Evolutionary conservation across 148 eudicot species (phyloP), one percentile per base, ranked within the genome.

Genomic region (Fagopyrum homotropicum): DNA sequence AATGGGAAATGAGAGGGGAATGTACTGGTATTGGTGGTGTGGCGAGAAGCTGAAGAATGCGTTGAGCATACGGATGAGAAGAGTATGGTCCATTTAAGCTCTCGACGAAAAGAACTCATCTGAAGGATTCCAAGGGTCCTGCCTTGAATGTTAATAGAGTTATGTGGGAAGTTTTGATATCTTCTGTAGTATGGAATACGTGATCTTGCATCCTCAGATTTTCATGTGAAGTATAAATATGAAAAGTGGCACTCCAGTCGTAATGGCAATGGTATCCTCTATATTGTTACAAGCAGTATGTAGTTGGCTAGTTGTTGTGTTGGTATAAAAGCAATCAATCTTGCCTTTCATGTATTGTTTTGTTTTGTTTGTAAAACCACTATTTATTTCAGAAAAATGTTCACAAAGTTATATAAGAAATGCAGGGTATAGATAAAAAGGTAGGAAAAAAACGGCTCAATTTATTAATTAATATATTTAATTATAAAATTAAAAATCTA

Each of bases 1-100:
- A 60, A 60, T 60, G 63, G 63, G 63, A 57, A 57, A 57, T 57
- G 63, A 57, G 35, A 19, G 19, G 63, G 30, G 26, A 57, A 57
- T 57, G 63, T 10, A 17, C 8, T 57, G 9, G 9, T 57, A 57
- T 57, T 22, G 30, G 30, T n/a, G 26, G 22, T 52, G 4, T 2
- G 57, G 2, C 40, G 40, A 35, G 40, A 1, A 35, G 40, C 40
- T 1, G 40, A 35, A 35, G 40, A 35, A 35, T 35, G 40, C 3
- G 40, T 1, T 35, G 40, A 35, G 3, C 40, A 17, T 52, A 52
- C 17, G n/a, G n/a, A 52, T 12, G 57, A 52, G 17, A 52, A 12
- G 2, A 6, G 1, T 12, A 17, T 15, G 57, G 17, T 52, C n/a
- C 17, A 17, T 52, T 4, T 52, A 1, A 9, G 52, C 52, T 49